Percentiles rank a stretch among this genome's conserved stretches.
phyloP scores from a whole-genome alignment of 1,284 basidiomycete genomes.

The Sparassis latifolia region DNA sequence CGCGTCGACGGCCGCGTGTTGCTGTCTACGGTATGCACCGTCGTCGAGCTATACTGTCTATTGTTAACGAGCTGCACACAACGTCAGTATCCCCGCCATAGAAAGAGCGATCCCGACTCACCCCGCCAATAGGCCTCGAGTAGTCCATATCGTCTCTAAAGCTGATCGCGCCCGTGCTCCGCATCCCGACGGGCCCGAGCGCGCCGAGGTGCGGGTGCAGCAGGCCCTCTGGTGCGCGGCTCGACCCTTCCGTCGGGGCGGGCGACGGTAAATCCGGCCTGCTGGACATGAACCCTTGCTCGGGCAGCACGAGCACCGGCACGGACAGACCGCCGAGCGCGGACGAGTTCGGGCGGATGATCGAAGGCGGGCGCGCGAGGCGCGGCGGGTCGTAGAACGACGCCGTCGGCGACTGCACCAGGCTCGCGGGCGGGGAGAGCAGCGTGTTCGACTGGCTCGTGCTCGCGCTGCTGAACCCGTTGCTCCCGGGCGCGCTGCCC shows the following conservation, averaged over 20 bases:
- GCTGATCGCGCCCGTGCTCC: conserved; percentile 30
- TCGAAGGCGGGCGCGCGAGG: conserved; percentile 8
- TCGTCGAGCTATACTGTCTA: conserved; percentile 32
- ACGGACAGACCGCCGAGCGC: conserved; percentile 10
- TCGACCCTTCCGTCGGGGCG: conserved; percentile 28
- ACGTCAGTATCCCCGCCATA: background rate
- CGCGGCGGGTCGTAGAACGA: background rate
- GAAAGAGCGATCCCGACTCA: conserved; percentile 18
- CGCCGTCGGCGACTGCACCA: background rate
- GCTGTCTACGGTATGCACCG: conserved; percentile 27
- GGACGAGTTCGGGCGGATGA: conserved; percentile 13
- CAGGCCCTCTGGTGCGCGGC: conserved; percentile 28
- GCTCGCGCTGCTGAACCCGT: background rate
- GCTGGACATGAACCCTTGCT: background rate
- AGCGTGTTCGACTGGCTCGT: background rate
- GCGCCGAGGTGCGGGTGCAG: conserved; percentile 28
- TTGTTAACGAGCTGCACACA: conserved; percentile 30
- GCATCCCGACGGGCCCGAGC: conserved; percentile 20
- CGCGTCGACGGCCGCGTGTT: background rate
- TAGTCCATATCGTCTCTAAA: conserved; percentile 39
- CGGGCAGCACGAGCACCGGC: conserved; percentile 3
- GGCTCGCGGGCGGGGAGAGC: background rate
- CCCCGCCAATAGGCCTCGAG: conserved; percentile 36
- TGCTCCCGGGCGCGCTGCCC: background rate
- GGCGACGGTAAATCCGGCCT: conserved; percentile 27